These are phyloP conservation scores for Daedaleopsis nitida DNA, from an alignment of 768 basidiomycete genomes.

Conservation along the genomic window DNA sequence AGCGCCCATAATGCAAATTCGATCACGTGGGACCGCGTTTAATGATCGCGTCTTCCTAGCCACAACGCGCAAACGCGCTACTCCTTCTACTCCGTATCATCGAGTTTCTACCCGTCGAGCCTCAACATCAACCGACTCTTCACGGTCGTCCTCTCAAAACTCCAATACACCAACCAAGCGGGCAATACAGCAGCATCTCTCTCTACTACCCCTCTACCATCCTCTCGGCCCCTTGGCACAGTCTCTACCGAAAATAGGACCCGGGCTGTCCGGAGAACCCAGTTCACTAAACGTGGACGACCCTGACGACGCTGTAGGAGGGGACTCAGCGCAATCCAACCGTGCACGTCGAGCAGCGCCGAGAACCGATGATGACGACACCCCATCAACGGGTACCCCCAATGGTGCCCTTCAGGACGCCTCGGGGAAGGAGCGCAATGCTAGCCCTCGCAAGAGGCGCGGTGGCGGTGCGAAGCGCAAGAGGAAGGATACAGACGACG, in stretches of 20 bases:
- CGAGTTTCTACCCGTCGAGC: neutral
- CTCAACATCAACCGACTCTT: constrained; percentile 3
- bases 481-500: constrained; percentile 61
- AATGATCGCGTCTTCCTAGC: constrained; percentile 18
- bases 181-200: constrained; percentile 11
- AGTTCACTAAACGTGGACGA: constrained; percentile 40
- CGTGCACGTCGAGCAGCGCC: constrained; percentile 50
- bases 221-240: constrained; percentile 63
- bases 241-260: constrained; percentile 67
- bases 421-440: constrained; percentile 18
- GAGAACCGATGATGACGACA: constrained; percentile 39
- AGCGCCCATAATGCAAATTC: constrained; percentile 24
- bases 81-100: constrained; percentile 9
- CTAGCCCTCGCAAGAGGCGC: constrained; percentile 54
- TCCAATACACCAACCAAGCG: neutral
- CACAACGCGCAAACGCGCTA: constrained; percentile 21
- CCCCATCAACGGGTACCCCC: constrained; percentile 31
- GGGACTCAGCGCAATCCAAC: constrained; percentile 47
- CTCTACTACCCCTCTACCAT: constrained; percentile 62
- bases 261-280: constrained; percentile 57
- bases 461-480: constrained; percentile 54
- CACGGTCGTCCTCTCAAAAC: neutral
- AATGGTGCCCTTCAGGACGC: constrained; percentile 32
- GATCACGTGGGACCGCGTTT: constrained; percentile 16
- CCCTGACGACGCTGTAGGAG: constrained; percentile 26